Percentiles rank a stretch among this genome's conserved stretches.
These are phyloP conservation scores for Arthrocladium fulminans DNA, from an alignment of 2,329 filamentous ascomycete genomes.

Conservation along the genomic window DNA sequence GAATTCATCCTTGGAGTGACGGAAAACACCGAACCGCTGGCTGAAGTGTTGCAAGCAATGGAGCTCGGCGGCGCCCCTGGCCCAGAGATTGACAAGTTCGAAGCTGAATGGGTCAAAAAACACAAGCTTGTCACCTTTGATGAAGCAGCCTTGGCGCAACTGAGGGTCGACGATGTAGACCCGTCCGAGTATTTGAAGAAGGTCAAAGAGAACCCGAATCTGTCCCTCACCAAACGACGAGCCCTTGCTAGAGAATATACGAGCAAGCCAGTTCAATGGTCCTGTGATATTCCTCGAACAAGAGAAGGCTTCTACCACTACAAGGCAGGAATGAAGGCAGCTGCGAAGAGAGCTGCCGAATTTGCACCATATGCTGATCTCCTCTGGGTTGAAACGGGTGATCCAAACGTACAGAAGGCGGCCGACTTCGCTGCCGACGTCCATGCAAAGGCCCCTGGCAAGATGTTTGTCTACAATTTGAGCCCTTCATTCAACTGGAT, in stretches of 20 bases:
- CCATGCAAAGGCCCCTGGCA: constrained; percentile 58
- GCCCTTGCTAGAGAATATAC: constrained; percentile 60
- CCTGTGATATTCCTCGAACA: constrained; percentile 85
- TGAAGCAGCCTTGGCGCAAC: constrained; percentile 72
- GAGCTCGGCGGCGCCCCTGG: constrained; percentile 69
- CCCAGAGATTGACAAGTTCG: constrained; percentile 73
- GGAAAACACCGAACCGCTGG: constrained; percentile 68
- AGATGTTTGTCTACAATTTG: constrained; percentile 93
- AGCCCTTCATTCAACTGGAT: constrained; percentile 99
- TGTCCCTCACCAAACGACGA: constrained; percentile 70
- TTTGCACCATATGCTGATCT: constrained; percentile 91
- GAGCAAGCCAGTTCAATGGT: constrained; percentile 65
- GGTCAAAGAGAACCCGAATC: constrained; percentile 56
- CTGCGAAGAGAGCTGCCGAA: constrained; percentile 84
- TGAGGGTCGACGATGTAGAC: constrained; percentile 56
- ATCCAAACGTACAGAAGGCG: constrained; percentile 73
- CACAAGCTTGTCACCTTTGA: constrained; percentile 85
- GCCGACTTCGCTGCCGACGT: constrained; percentile 68
- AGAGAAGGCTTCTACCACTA: constrained; percentile 93
- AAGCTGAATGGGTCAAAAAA: constrained; percentile 78
- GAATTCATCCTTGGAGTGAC: constrained; percentile 90
- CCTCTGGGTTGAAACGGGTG: constrained; percentile 92
- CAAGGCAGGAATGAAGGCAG: constrained; percentile 57
- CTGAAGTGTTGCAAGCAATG: constrained; percentile 85
- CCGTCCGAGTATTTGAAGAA: constrained; percentile 58